Evolutionary conservation across 495 filamentous ascomycete species (phyloP), one percentile per base, ranked within the genome.

Genomic region (Neurospora intermedia): DNA sequence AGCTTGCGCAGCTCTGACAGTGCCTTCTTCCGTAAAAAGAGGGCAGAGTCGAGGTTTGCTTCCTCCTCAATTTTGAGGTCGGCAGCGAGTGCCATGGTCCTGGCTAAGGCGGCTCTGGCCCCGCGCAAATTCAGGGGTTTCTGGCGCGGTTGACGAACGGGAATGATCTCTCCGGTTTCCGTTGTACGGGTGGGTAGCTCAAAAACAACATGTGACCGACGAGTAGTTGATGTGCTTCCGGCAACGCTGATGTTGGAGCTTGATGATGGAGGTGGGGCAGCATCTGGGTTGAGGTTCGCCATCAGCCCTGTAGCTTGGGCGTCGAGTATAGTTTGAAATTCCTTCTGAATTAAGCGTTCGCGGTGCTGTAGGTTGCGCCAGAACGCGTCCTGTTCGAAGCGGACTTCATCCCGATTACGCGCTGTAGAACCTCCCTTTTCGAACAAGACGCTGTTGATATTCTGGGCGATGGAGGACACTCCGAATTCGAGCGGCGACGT

Each of bases 301-400:
- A 77, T 82, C 45, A 97, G 85, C 38, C 93, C 93, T 45, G 90
- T 87, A 66, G 91, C 90, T 81, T 98, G 95, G 0, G 92, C 91
- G 82, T 98, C 94, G 39, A 98, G 87, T 6, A 97, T 82, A 38
- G 83, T 78, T 80, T 98, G 95, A 6, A 98, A 85, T 69, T 94
- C 89, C 43, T 84, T 85, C 74, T 97, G 90, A 20, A 97, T 88
- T 70, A 88, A 82, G 35, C 79, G 84, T 73, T 91, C 88, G 71
- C 85, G 87, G n/a, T 78, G 77, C 69, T 80, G 78, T 2, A 83
- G 75, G 69, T 75, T 79, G 1, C 78, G 78, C 81, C 81, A 83
- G n/a, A 77, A 43, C 3, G 81, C 71, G 72, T 83, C 79, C 11
- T 79, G 77, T 41, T 79, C 76, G 74, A 76, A 74, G n/a, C 72